These are phyloP conservation scores for Schwanniomyces sp. DNA, from an alignment of 805 yeast genomes.

Conservation along the genomic window DNA sequence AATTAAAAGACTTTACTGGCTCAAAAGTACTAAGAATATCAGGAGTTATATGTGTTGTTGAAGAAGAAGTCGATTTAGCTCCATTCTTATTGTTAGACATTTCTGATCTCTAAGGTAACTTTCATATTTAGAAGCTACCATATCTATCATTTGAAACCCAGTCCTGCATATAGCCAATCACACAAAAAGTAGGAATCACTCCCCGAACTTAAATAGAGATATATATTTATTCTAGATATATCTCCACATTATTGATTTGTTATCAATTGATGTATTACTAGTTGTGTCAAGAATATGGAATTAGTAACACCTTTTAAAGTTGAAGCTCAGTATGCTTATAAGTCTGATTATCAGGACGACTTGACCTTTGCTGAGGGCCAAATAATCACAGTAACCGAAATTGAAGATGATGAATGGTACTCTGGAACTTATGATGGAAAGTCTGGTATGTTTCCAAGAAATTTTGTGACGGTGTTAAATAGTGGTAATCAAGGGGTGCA, in stretches of 20 bases:
- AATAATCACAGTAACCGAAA: constrained; percentile 66
- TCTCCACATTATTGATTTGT: background rate
- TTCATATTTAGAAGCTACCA: background rate
- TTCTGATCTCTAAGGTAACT: background rate
- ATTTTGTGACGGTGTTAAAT: constrained; percentile 59
- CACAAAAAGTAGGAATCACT: background rate
- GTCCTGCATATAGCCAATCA: background rate
- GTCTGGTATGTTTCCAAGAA: constrained; percentile 84
- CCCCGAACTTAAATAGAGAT: background rate
- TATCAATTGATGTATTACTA: background rate
- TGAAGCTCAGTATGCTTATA: constrained; percentile 65
- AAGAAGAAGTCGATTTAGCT: constrained; percentile 4
- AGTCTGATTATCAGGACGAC: constrained; percentile 73
- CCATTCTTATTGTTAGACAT: constrained; percentile 7
- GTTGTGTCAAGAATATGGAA: constrained; percentile 10
- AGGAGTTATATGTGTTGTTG: constrained; percentile 19
- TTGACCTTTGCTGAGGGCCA: constrained; percentile 69
- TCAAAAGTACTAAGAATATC: constrained; percentile 25
- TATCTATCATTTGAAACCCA: background rate
- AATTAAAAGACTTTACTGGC: constrained; percentile 50
- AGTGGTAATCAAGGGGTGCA: background rate
- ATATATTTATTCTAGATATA: background rate
- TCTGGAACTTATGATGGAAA: constrained; percentile 65
- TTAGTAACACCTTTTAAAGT: constrained; percentile 60
- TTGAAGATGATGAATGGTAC: constrained; percentile 94